These are phyloP conservation scores for Komagataea norvegica DNA, from an alignment of 1,139 yeast species.

Conservation along the genomic window DNA sequence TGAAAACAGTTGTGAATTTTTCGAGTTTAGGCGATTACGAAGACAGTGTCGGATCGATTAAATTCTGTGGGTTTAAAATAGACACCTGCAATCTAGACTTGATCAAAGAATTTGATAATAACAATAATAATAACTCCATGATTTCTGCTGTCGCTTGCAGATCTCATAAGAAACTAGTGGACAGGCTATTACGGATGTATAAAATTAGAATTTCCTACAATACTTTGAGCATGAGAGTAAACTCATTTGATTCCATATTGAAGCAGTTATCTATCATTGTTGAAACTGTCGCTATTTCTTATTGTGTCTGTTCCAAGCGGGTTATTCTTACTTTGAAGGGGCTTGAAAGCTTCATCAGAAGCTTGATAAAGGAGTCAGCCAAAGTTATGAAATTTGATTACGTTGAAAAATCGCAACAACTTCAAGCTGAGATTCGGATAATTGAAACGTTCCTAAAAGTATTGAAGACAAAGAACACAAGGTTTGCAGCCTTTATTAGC, in stretches of 20 bases:
- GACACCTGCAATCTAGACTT: slow-evolving; percentile 26
- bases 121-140: no score
- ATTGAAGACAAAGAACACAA: slow-evolving; percentile 5
- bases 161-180: slow-evolving; percentile 24
- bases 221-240: slow-evolving; percentile 20
- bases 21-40: slow-evolving; percentile 6
- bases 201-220: slow-evolving; percentile 27
- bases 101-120: slow-evolving; percentile 23
- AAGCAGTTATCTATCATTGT: slow-evolving; percentile 21
- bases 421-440: neutral
- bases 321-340: slow-evolving; percentile 1
- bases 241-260: slow-evolving; percentile 17
- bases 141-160: slow-evolving; percentile 8
- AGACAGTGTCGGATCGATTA: slow-evolving; percentile 9
- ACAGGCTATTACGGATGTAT: slow-evolving; percentile 16
- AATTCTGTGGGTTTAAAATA: slow-evolving; percentile 28
- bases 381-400: neutral
- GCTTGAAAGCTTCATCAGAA: slow-evolving; percentile 9
- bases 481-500: neutral
- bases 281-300: slow-evolving; percentile 18
- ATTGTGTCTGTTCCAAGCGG: slow-evolving; percentile 8
- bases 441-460: neutral
- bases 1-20: slow-evolving; percentile 43
- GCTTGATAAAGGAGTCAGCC: slow-evolving; percentile 2
- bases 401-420: neutral